Evolutionary conservation across 306 rosid genomes (phyloP), one percentile per base, ranked within the genome.

Genomic region (Lotus japonicus): DNA sequence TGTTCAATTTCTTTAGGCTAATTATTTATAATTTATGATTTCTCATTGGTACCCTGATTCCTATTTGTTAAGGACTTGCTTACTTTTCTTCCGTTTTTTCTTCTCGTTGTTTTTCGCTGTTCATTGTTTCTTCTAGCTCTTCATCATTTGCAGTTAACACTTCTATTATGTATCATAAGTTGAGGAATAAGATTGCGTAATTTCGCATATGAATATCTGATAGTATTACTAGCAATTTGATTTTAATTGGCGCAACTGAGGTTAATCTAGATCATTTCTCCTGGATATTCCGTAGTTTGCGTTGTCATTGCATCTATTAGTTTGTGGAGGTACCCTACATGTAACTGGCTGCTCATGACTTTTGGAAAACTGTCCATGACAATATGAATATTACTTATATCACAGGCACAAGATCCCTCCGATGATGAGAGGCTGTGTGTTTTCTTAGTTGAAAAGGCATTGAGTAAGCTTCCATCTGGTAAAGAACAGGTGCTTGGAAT

Each of bases 351-450:
- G 35, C 53, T 62, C 48, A 28, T 41, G 9, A 12, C 4, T 55
- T 33, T 42, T 12, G 64, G 36, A 71, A 41, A 77, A 64, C 52
- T 64, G 44, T 57, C 63, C 14, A 15, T 70, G 16, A 77, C 39
- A 51, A 17, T 55, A 42, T 74, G 48, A 51, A 72, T 66, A 48
- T 59, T 28, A 41, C 63, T 71, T 58, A 55, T 80, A 54, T 58
- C 48, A 58, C 85, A 88, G 99, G 91, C 68, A 79, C 83, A 84
- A 38, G 92, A 85, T 45, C 85, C 68, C 15, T 77, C 52, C 17
- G 95, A 85, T 5, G 82, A 94, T 53, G 89, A 86, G 84, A 94
- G 71, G 86, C 80, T 94, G 28, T 88, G 99, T 63, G 92, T 81
- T 72, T 85, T 75, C 77, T 53, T 86, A 56, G 75, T 94, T 79